These are phyloP conservation scores for Talaromyces pinophilus DNA, from an alignment of 2,329 filamentous ascomycete species.

Conservation along the genomic window DNA sequence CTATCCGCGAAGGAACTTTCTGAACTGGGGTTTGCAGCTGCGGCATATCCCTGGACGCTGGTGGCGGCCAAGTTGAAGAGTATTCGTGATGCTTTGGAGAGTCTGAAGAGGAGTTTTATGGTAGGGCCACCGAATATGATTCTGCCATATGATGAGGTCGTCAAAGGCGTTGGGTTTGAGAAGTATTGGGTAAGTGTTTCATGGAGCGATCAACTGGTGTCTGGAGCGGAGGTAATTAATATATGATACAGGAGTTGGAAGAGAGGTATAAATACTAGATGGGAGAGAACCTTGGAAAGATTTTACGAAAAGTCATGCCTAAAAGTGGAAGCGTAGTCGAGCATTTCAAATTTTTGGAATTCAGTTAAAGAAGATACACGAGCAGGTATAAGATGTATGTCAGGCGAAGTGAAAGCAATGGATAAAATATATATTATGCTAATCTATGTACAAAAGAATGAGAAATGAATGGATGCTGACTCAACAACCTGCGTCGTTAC, in stretches of 20 bases:
- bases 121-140: constrained; percentile 48
- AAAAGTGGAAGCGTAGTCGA: too few species aligned
- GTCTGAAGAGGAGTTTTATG: constrained; percentile 47
- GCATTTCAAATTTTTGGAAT: too few species aligned
- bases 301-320: too few species aligned
- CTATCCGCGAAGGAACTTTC: constrained; percentile 41
- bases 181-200: constrained; percentile 43
- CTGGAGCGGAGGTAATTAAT: neutral
- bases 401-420: neutral
- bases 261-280: constrained; percentile 12
- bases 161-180: constrained; percentile 50
- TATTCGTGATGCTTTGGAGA: constrained; percentile 33
- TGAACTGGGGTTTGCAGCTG: constrained; percentile 40
- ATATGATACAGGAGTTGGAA: constrained; percentile 14
- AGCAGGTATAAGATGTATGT: neutral
- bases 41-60: constrained; percentile 22
- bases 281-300: neutral
- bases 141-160: constrained; percentile 48
- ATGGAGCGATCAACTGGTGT: too few species aligned
- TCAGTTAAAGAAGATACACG: too few species aligned
- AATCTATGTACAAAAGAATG: neutral
- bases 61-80: constrained; percentile 23
- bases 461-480: neutral
- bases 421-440: neutral
- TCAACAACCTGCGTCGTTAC: neutral